These are phyloP conservation scores for Helotiales sp. DNA, from an alignment of 2,329 filamentous ascomycete species.

Conservation along the genomic window DNA sequence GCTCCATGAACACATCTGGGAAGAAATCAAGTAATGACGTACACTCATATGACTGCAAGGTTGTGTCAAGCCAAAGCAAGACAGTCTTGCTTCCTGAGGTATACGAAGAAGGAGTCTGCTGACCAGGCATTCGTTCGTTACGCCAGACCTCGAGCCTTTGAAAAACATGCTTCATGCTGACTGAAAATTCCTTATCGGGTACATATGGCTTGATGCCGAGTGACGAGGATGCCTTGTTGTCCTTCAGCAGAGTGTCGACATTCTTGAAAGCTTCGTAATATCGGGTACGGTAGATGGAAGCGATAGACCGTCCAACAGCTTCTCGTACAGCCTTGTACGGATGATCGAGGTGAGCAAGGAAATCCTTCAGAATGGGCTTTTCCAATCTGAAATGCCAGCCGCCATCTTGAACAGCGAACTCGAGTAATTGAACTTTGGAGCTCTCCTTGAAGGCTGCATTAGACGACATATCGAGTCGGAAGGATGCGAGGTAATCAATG, in stretches of 20 bases:
- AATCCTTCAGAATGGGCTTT: conserved; percentile 84
- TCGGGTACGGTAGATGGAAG: conserved; percentile 83
- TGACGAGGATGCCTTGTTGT: conserved; percentile 77
- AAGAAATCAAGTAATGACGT: conserved; percentile 90
- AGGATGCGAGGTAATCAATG: conserved; percentile 77
- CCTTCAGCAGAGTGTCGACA: conserved; percentile 71
- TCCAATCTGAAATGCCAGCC: conserved; percentile 97
- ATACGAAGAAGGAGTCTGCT: conserved; percentile 91
- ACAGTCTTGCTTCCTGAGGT: conserved; percentile 96
- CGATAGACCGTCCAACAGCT: conserved; percentile 86
- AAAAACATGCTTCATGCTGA: conserved; percentile 75
- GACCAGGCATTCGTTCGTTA: conserved; percentile 76
- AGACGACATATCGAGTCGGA: conserved; percentile 89
- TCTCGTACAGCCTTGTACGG: conserved; percentile 97
- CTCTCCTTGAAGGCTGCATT: conserved; percentile 99
- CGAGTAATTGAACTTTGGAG: conserved; percentile 88
- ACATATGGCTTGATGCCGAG: conserved; percentile 83
- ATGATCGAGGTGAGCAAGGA: conserved; percentile 89
- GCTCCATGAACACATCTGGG: conserved; percentile 82
- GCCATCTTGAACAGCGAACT: conserved; percentile 81
- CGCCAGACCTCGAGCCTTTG: conserved; percentile 83
- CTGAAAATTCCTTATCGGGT: conserved; percentile 71
- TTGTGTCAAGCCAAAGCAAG: conserved; percentile 89
- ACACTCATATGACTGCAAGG: conserved; percentile 88
- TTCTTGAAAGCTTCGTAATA: conserved; percentile 93